phyloP scores from a whole-genome alignment of 2,329 filamentous ascomycete genomes.

The Aspergillus transmontanensis region DNA sequence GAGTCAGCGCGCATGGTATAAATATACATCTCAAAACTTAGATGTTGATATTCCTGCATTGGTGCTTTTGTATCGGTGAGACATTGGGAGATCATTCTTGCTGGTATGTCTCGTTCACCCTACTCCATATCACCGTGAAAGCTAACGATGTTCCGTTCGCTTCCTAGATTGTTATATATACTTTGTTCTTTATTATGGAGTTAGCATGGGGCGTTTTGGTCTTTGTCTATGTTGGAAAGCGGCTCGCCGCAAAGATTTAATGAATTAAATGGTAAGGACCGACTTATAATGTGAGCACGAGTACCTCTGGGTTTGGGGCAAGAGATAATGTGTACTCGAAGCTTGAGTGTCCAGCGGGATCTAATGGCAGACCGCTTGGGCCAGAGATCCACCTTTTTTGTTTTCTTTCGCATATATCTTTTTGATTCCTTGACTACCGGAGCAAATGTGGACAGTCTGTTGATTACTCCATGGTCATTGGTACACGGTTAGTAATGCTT shows the following conservation, averaged over 20 bases:
- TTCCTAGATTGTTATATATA: not conserved
- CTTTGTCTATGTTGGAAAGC: conserved; percentile 13
- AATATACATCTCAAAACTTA: not conserved
- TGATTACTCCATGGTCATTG: not conserved
- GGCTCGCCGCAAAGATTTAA: conserved; percentile 21
- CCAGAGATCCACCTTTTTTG: not conserved
- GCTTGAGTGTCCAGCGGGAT: conserved; percentile 9
- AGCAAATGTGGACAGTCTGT: not conserved
- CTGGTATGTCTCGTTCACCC: not conserved
- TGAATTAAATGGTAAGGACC: conserved; percentile 23
- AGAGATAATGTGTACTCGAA: conserved; percentile 16
- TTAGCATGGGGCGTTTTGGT: conserved; percentile 17
- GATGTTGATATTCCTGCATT: not conserved
- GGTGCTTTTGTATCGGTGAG: conserved; percentile 15
- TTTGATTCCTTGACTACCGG: not conserved
- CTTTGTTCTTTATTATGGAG: conserved; percentile 7
- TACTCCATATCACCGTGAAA: too few species aligned
- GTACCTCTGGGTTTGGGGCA: conserved; percentile 14
- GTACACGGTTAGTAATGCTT: not conserved
- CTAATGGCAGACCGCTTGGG: conserved; percentile 2
- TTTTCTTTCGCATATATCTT: not conserved
- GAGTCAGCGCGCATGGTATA: not conserved
- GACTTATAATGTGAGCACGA: conserved; percentile 24
- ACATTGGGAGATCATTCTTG: not conserved
- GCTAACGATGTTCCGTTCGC: not conserved